Base-by-base conservation (phyloP, 306 rosid species). In the Casuarina equisetifolia region DNA sequence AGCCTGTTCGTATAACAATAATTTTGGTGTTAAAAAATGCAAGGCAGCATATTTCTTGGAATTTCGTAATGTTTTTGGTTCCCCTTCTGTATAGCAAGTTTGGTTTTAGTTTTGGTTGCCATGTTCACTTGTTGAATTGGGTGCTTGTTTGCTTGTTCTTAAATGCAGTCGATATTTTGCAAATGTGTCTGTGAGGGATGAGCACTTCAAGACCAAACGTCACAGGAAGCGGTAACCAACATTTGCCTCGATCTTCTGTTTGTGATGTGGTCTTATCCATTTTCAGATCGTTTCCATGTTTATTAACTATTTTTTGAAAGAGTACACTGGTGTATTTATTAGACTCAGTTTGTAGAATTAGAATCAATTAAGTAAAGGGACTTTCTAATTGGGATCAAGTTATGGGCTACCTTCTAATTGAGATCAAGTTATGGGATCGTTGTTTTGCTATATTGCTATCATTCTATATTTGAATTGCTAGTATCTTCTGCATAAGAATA, bases 181-280 rank as follows among this genome's bases (percentile, higher is more conserved):
- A n/a, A 91, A 86, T 74, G 89, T 86, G 59, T 11, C 89, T 5
- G 97, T 91, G 78, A 91, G 97, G 85, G 98, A 95, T 49, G 96
- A 91, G 13, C 98, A 95, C 78, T 95, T 91, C 82, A 95, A 88
- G 91, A 92, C 96, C 45, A 95, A 92, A 81, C 88, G 90, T 71
- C 98, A 95, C 88, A 89, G 67, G 91, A 92, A 86, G 84, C 89
- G 90, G 97, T 92, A 72, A 69, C 84, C n/a, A 44, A 55, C 40
- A 46, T 42, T 79, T 67, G 35, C 36, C 16, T 81, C 8, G 4
- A 78, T 17, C 1, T 12, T 17, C 48, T 69, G 51, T 42, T 20
- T 11, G 2, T 32, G n/a, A 43, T 49, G 40, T 61, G 43, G n/a
- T 61, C 53, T 25, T 57, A 13, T 51, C 17, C 12, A 0, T 49